Base-by-base conservation (phyloP, 1,139 yeast species). In the Magnusiomyces ingens region DNA sequence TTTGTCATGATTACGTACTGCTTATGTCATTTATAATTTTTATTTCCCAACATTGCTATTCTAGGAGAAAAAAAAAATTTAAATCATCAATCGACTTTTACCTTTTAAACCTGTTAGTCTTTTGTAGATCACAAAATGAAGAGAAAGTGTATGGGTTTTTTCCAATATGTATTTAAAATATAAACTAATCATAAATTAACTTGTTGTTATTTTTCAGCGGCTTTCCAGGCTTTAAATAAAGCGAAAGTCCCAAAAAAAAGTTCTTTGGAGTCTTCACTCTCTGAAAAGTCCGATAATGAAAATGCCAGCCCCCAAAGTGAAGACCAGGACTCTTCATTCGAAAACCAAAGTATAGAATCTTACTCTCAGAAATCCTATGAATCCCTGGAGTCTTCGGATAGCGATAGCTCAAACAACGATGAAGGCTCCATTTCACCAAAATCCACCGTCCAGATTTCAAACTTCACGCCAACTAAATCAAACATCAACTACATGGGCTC, bases 391-490 rank as follows among this genome's bases (percentile, higher is more conserved):
- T 35, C 29, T 35, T n/a, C 12, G 29, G 17, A 35, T 19, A 26
- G 19, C 11, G 17, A n/a, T 15, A 29, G 15, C n/a, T 18, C 21
- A 13, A 36, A 6, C 19, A 29, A 29, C 10, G 21, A 15, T 5
- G 38, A 45, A 13, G 38, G n/a, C 3, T 18, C 17, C 13, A 41
- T 10, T 29, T 4, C 38, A 3, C 26, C 38, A 12, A 45, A 15
- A 45, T 15, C 32, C 12, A 45, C 13, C 22, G 11, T 17, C 13
- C 50, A 43, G 35, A 50, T 57, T 8, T 54, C 58, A 8, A 55
- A 49, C 32, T 55, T 51, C 42, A 52, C n/a, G 18, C 58, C 54
- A 40, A 55, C 57, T 44, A 56, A 49, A 42, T 45, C 21, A 2
- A 55, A 54, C 53, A 58, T 58, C 52, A 57, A 60, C 45, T 37